Percentiles rank a stretch among this genome's conserved stretches.
These are phyloP conservation scores for bread wheat (Triticum aestivum) DNA, from an alignment of 176 grass and related monocot species.

Conservation along the genomic window IWGSC_CS_RefSeq_v2.1 NC_057794.1:98721693-98722192, in stretches of 20 bases:
- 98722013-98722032: background rate
- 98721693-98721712: background rate
- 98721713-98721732: background rate
- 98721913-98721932: background rate
- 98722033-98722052: background rate
- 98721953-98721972: background rate
- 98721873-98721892: background rate
- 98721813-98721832: background rate
- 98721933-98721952: background rate
- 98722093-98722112: constrained; percentile 3
- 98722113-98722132: background rate
- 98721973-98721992: background rate
- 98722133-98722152: constrained; percentile 38
- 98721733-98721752: constrained; percentile 1
- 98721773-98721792: constrained; percentile 12
- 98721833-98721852: background rate
- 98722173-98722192: constrained; percentile 97
- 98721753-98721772: constrained; percentile 8
- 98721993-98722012: background rate
- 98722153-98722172: constrained; percentile 99
- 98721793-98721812: background rate
- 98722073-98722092: no score
- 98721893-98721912: background rate
- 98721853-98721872: background rate
- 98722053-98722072: background rate